phyloP scores from a whole-genome alignment of 2,329 filamentous ascomycete genomes.

The Diplodia seriata region DNA sequence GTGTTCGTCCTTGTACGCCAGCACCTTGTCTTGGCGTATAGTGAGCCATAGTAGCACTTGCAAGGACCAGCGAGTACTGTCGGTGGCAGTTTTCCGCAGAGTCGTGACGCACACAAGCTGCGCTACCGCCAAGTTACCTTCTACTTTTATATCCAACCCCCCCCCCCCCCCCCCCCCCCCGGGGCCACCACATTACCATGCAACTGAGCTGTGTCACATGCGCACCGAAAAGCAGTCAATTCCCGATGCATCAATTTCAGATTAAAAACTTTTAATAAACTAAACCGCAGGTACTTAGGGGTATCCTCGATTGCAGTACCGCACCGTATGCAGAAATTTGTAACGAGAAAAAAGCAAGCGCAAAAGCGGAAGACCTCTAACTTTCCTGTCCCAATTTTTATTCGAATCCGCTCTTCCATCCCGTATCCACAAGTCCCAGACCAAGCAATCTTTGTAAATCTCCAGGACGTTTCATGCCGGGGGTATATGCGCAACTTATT shows the following conservation, averaged over 20 bases:
- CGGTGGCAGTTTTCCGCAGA: too few relatives aligned
- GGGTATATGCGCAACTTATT: background rate
- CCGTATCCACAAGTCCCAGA: background rate
- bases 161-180: too few relatives aligned
- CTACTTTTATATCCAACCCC: too few relatives aligned
- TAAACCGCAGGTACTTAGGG: slow-evolving; percentile 2
- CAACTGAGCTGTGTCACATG: background rate
- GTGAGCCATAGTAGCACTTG: background rate
- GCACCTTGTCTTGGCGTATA: background rate
- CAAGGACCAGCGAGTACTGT: too few relatives aligned
- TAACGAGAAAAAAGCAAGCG: background rate
- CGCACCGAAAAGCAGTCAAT: background rate
- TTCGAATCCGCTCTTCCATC: background rate
- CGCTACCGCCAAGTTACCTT: too few relatives aligned
- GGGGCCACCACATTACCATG: too few relatives aligned
- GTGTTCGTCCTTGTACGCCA: background rate
- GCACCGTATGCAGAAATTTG: background rate
- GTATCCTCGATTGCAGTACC: slow-evolving; percentile 6
- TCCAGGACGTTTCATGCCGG: background rate
- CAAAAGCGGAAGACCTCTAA: background rate
- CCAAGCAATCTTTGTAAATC: background rate
- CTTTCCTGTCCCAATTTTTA: background rate
- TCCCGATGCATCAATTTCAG: background rate
- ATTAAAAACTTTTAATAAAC: background rate
- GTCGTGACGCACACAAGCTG: too few relatives aligned